phyloP scores from a whole-genome alignment of 2,329 filamentous ascomycete genomes.

The Colletotrichum sublineola region DNA sequence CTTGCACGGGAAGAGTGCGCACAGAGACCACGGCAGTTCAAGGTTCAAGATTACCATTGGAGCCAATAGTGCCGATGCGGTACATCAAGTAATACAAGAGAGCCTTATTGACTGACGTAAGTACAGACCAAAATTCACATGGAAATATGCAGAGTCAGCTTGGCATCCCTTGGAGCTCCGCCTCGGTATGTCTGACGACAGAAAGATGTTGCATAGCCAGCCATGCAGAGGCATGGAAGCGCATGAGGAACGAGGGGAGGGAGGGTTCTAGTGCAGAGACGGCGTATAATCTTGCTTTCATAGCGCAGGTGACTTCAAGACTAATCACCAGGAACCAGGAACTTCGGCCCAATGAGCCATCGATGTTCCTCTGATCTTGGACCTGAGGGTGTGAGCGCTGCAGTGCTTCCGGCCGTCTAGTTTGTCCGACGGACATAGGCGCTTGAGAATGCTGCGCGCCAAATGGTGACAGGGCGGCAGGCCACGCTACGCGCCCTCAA shows the following conservation, averaged over 20 bases:
- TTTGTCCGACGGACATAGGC: conserved; percentile 23
- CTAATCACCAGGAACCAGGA: conserved; percentile 40
- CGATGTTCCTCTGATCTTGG: conserved; percentile 27
- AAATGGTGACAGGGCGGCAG: conserved; percentile 11
- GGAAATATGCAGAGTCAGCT: conserved; percentile 28
- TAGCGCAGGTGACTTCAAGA: conserved; percentile 33
- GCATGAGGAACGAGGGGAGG: neutral
- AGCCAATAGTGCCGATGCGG: conserved; percentile 16
- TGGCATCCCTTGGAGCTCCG: conserved; percentile 4
- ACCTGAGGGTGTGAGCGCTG: conserved; percentile 18
- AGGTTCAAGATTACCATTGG: conserved; percentile 3
- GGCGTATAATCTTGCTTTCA: conserved; percentile 3
- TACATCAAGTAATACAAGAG: conserved; percentile 1
- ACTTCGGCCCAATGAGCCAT: conserved; percentile 30
- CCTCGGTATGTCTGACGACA: conserved; percentile 36
- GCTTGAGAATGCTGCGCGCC: conserved; percentile 6
- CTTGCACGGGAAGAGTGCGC: conserved; percentile 11
- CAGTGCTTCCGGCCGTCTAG: conserved; percentile 4
- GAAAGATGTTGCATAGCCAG: conserved; percentile 16
- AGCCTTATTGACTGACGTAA: conserved; percentile 29
- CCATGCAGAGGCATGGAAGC: conserved; percentile 10
- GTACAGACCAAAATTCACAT: conserved; percentile 25
- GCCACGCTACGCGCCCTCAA: conserved; percentile 23
- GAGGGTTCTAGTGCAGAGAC: neutral
- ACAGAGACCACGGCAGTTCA: conserved; percentile 35